These are phyloP conservation scores for Ramalina peruviana DNA, from an alignment of 495 filamentous ascomycete species.

Conservation along the genomic window DNA sequence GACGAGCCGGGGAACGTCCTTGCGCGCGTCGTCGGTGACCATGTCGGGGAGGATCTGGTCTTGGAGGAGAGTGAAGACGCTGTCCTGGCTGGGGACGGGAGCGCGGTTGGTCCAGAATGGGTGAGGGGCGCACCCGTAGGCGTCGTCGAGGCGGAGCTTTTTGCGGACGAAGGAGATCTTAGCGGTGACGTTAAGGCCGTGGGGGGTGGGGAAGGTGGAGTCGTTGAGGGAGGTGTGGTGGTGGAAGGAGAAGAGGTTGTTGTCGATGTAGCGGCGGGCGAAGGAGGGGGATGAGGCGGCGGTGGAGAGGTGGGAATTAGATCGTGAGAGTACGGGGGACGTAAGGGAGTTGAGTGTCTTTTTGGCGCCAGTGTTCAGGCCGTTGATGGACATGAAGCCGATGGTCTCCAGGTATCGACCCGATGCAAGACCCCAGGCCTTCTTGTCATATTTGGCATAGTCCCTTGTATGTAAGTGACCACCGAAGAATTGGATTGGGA, in stretches of 20 bases:
- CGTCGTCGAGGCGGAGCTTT: slow-evolving; percentile 54
- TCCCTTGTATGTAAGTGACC: slow-evolving; percentile 88
- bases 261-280: slow-evolving; percentile 80
- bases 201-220: slow-evolving; percentile 61
- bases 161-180: slow-evolving; percentile 57
- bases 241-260: slow-evolving; percentile 75
- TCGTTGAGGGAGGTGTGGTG: slow-evolving; percentile 63
- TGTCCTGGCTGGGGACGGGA: slow-evolving; percentile 52
- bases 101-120: slow-evolving; percentile 68
- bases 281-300: slow-evolving; percentile 34
- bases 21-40: slow-evolving; percentile 34
- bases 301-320: neutral
- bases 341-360: slow-evolving; percentile 1
- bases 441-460: slow-evolving; percentile 64
- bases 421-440: slow-evolving; percentile 69
- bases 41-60: slow-evolving; percentile 53
- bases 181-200: slow-evolving; percentile 58
- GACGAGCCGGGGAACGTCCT: slow-evolving; percentile 45
- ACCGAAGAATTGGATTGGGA: slow-evolving; percentile 84
- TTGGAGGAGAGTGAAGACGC: slow-evolving; percentile 72
- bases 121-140: slow-evolving; percentile 70
- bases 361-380: slow-evolving; percentile 34
- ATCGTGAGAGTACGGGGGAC: neutral
- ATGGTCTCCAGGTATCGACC: slow-evolving; percentile 98
- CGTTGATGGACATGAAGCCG: slow-evolving; percentile 81